Conservation (phyloP, 108 stramenopile species). For the Skeletonema marinoi region DNA sequence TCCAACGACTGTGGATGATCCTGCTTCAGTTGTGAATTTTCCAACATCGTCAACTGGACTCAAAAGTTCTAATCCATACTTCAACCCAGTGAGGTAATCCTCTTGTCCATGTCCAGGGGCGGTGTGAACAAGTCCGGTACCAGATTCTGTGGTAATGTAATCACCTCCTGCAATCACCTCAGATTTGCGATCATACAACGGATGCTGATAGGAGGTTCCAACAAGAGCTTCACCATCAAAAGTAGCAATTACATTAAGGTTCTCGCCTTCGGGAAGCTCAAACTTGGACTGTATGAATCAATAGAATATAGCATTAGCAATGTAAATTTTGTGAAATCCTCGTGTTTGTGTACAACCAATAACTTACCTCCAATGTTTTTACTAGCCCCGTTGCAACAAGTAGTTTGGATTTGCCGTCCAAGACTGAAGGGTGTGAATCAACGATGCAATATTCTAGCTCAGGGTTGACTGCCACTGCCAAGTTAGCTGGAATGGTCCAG, state of each 20-base stretch:
- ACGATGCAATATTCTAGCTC: constrained; percentile 92
- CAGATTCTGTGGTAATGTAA: constrained; percentile 98
- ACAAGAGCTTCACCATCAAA: constrained; percentile 66
- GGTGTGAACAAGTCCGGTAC: constrained; percentile 99
- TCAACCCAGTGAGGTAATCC: constrained; percentile 93
- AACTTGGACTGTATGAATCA: constrained; percentile 59
- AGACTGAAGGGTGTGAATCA: constrained; percentile 39
- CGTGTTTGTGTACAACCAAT: not conserved
- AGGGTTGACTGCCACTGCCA: constrained; percentile 95
- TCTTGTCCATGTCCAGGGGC: constrained; percentile 99
- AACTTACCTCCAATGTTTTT: constrained; percentile 67
- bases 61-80: constrained; percentile 80
- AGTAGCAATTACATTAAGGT: constrained; percentile 61
- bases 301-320: constrained; percentile 3
- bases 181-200: constrained; percentile 84
- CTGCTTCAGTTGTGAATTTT: constrained; percentile 93
- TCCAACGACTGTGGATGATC: constrained; percentile 49
- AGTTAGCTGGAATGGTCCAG: constrained; percentile 93
- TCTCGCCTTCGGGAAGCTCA: constrained; percentile 69
- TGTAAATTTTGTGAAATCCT: not conserved
- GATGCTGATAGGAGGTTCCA: constrained; percentile 84
- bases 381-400: constrained; percentile 84
- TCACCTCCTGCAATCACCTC: constrained; percentile 92
- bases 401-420: constrained; percentile 68
- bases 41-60: constrained; percentile 96